These are phyloP conservation scores for Fusarium heterosporum DNA, from an alignment of 2,329 filamentous ascomycete species.

Conservation along the genomic window DNA sequence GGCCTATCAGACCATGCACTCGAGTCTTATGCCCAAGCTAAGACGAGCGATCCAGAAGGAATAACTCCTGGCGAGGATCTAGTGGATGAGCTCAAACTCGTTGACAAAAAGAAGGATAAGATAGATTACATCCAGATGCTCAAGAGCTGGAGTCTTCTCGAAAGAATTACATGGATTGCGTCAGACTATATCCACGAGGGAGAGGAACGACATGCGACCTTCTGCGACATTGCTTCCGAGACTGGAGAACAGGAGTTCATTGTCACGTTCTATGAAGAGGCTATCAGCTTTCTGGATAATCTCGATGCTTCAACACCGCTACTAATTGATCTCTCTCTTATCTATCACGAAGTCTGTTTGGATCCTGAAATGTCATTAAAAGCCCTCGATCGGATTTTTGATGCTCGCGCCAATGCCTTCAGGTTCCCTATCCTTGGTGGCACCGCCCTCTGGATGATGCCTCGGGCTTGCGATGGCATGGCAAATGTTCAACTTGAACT, in stretches of 20 bases:
- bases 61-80: constrained; percentile 1
- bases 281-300: constrained; percentile 44
- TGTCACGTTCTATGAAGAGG: constrained; percentile 40
- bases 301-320: constrained; percentile 44
- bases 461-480: not conserved
- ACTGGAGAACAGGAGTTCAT: constrained; percentile 41
- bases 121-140: constrained; percentile 13
- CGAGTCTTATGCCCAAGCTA: not conserved
- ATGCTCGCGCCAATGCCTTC: not conserved
- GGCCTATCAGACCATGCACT: not conserved
- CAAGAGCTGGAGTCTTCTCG: constrained; percentile 44
- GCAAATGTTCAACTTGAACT: constrained; percentile 1
- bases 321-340: constrained; percentile 29
- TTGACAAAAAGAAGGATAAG: not conserved
- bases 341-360: constrained; percentile 31
- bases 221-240: constrained; percentile 35
- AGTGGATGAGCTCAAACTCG: not conserved
- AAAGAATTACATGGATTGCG: constrained; percentile 46
- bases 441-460: not conserved
- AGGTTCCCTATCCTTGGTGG: not conserved
- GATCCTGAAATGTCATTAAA: constrained; percentile 30
- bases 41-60: not conserved
- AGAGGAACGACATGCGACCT: not conserved
- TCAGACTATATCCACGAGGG: constrained; percentile 30
- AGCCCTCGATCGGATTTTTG: constrained; percentile 41